phyloP scores from a whole-genome alignment of 2,329 filamentous ascomycete species.

The Lachnellula suecica region DNA sequence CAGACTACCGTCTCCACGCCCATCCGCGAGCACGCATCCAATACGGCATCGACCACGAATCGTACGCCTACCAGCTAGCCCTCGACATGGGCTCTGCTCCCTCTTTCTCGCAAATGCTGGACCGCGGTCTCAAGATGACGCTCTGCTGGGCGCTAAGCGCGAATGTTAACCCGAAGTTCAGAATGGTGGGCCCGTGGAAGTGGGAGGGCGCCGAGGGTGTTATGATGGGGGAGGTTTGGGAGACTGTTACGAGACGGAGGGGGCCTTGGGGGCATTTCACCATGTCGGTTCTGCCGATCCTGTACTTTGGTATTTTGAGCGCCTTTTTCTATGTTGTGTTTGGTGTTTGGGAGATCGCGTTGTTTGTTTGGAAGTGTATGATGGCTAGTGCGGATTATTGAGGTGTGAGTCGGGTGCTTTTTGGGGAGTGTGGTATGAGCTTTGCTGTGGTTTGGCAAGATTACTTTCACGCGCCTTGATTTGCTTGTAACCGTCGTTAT shows the following conservation, averaged over 20 bases:
- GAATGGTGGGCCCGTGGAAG: conserved; percentile 32
- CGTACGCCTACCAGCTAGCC: conserved; percentile 49
- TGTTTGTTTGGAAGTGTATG: conserved; percentile 7
- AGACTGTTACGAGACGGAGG: background rate
- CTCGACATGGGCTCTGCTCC: conserved; percentile 46
- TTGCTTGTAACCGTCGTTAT: too few species aligned
- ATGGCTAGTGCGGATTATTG: too few species aligned
- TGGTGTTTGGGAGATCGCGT: background rate
- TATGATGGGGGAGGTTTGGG: conserved; percentile 14
- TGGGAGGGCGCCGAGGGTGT: conserved; percentile 8
- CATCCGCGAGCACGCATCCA: conserved; percentile 36
- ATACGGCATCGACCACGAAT: conserved; percentile 48
- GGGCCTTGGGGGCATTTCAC: background rate
- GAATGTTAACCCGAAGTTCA: conserved; percentile 50
- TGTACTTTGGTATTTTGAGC: conserved; percentile 13
- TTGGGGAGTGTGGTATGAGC: too few species aligned
- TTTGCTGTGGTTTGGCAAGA: too few species aligned
- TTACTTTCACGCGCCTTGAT: too few species aligned
- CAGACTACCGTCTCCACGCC: conserved; percentile 34
- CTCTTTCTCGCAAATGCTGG: conserved; percentile 34
- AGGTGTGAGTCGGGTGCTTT: too few species aligned
- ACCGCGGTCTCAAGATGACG: conserved; percentile 28
- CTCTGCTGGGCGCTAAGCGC: conserved; percentile 48
- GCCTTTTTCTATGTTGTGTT: conserved; percentile 5
- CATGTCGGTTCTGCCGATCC: background rate